Percentiles rank a stretch among this genome's conserved stretches.
Conservation (phyloP, 2,329 filamentous ascomycete genomes). For the Cytospora piceae region DNA sequence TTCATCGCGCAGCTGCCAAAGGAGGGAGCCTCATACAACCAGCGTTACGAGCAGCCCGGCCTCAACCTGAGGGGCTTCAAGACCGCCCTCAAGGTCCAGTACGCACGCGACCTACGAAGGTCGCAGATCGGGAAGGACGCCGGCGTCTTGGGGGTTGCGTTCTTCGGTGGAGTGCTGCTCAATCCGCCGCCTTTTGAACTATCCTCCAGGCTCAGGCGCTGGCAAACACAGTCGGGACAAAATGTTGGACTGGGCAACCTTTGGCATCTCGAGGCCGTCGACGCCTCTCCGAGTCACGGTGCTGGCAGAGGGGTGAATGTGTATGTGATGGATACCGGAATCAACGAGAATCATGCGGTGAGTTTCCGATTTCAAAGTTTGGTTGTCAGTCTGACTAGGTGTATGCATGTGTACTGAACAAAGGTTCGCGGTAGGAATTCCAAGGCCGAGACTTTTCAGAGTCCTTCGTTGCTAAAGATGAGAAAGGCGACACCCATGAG, state of each 20-base stretch:
- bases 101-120: background rate
- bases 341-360: background rate
- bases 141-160: background rate
- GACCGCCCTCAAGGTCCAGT: background rate
- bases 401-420: background rate
- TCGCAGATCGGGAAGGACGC: background rate
- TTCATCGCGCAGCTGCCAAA: slow-evolving; percentile 1
- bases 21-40: background rate
- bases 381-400: background rate
- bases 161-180: background rate
- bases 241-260: background rate
- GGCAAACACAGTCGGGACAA: background rate
- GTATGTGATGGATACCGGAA: background rate
- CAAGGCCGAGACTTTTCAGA: background rate
- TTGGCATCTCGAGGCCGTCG: slow-evolving; percentile 1
- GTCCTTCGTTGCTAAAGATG: background rate
- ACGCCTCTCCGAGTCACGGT: background rate
- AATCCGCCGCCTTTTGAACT: background rate
- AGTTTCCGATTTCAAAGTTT: background rate
- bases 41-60: background rate
- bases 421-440: background rate
- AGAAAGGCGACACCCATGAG: background rate
- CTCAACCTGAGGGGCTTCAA: background rate
- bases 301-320: background rate
- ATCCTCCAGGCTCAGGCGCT: background rate